Conservation (phyloP, 352 stramenopile genomes). For the Pythium sukuiense region DNA sequence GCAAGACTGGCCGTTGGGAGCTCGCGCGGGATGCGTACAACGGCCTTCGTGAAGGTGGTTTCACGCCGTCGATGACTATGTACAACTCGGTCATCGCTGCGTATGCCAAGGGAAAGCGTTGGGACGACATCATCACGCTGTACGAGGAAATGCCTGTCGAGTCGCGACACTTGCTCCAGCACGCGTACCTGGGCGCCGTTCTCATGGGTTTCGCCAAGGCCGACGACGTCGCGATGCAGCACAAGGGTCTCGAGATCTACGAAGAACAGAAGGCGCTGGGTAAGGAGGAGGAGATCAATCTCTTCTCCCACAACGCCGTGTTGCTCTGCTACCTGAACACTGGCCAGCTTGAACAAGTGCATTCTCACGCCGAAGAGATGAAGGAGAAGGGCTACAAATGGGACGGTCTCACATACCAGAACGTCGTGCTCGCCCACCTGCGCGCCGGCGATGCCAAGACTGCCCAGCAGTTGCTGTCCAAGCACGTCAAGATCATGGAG, state of each 20-base stretch:
- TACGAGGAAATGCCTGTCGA: slow-evolving; percentile 59
- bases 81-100: slow-evolving; percentile 82
- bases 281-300: slow-evolving; percentile 45
- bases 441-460: slow-evolving; percentile 55
- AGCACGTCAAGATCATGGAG: slow-evolving; percentile 68
- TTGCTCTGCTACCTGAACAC: slow-evolving; percentile 57
- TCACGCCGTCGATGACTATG: slow-evolving; percentile 62
- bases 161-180: slow-evolving; percentile 36
- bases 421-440: slow-evolving; percentile 63
- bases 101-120: slow-evolving; percentile 75
- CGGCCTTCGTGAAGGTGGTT: slow-evolving; percentile 49
- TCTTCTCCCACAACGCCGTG: slow-evolving; percentile 74
- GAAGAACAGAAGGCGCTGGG: slow-evolving; percentile 35
- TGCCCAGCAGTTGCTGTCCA: slow-evolving; percentile 64
- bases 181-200: slow-evolving; percentile 63
- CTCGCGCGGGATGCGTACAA: slow-evolving; percentile 63
- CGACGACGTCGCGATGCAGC: slow-evolving; percentile 31
- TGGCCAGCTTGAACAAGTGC: slow-evolving; percentile 55
- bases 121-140: slow-evolving; percentile 60
- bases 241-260: slow-evolving; percentile 58
- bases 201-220: slow-evolving; percentile 79
- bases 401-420: slow-evolving; percentile 71
- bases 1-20: slow-evolving; percentile 75
- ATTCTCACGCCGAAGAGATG: slow-evolving; percentile 57
- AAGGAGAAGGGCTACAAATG: slow-evolving; percentile 58